Base-by-base conservation (phyloP, 1,284 basidiomycete genomes). In the Naganishia liquefaciens region DNA sequence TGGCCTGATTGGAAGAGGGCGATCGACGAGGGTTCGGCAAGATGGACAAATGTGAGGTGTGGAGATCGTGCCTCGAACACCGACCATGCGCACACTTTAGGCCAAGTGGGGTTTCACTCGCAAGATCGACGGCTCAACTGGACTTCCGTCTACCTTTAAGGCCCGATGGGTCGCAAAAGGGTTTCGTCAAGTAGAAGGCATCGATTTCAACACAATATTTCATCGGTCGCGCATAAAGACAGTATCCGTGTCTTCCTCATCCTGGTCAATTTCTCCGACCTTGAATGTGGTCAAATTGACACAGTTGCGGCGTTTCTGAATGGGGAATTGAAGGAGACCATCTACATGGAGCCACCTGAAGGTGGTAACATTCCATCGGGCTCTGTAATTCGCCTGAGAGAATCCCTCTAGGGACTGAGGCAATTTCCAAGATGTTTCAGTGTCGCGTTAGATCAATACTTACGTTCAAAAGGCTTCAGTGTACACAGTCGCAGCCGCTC, bases 191-290 rank as follows among this genome's bases (percentile, higher is more conserved):
- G 65, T 76, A 1, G 75, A 71, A 28, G 80, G 82, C 0, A 54
- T 74, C n/a, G 80, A 84, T 64, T 82, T 77, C 68, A 69, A 70
- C 1, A 75, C 81, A 9, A 83, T 81, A 0, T 80, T 78, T 62
- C 82, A 19, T 81, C 81, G 0, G 81, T 80, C 0, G 75, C 75
- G 0, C 74, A 75, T 0, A 72, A 79, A 61, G 72, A 78, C 54
- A 79, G 80, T 0, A 73, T 81, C 27, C 73, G 77, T 0, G 47
- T 79, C 3, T 62, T 83, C 0, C 70, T 81, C 0, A 70, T 80
- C 13, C 67, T 82, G 3, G 81, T 79, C 9, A 78, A 79, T 6
- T 19, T 60, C 2, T 0, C 64, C 44, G 46, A 73, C 49, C 49
- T 74, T 2, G 65, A 70, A 17, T 73, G 70, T 52, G 68, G 71